These are phyloP conservation scores for Boletus barrowsii DNA, from an alignment of 768 basidiomycete genomes.

Conservation along the genomic window DNA sequence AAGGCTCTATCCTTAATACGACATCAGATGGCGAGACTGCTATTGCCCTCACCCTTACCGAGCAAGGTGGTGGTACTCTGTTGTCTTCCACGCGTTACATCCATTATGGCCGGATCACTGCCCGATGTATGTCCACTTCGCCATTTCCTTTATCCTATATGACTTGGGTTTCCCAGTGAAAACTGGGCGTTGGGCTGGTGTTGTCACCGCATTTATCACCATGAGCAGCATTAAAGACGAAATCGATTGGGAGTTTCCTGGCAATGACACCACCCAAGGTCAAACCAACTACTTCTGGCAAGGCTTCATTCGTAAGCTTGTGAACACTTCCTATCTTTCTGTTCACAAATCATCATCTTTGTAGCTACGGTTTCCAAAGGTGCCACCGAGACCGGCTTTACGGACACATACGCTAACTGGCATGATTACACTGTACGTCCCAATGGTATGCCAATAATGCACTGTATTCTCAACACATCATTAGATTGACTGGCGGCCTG, in stretches of 20 bases:
- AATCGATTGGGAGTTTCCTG: slow-evolving; percentile 87
- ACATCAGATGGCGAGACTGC: slow-evolving; percentile 57
- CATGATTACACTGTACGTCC: slow-evolving; percentile 70
- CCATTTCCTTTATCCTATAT: neutral
- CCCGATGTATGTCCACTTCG: slow-evolving; percentile 41
- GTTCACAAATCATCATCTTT: neutral
- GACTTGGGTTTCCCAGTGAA: slow-evolving; percentile 49
- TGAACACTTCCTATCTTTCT: neutral
- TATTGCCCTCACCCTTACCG: slow-evolving; percentile 62
- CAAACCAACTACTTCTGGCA: slow-evolving; percentile 86
- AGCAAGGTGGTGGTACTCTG: slow-evolving; percentile 72
- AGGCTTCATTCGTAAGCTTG: slow-evolving; percentile 56
- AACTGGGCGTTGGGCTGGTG: slow-evolving; percentile 74
- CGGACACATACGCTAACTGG: slow-evolving; percentile 67
- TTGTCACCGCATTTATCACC: slow-evolving; percentile 82
- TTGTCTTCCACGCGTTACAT: slow-evolving; percentile 78
- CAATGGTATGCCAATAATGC: neutral
- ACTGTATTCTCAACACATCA: neutral
- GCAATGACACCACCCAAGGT: slow-evolving; percentile 53
- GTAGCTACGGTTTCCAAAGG: slow-evolving; percentile 50
- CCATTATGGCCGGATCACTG: slow-evolving; percentile 75
- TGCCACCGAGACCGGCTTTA: slow-evolving; percentile 41
- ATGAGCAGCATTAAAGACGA: slow-evolving; percentile 85
- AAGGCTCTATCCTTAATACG: slow-evolving; percentile 63
- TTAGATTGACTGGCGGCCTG: slow-evolving; percentile 80